Base-by-base conservation (phyloP, 768 basidiomycete genomes). In the Boletus rex-veris region DNA sequence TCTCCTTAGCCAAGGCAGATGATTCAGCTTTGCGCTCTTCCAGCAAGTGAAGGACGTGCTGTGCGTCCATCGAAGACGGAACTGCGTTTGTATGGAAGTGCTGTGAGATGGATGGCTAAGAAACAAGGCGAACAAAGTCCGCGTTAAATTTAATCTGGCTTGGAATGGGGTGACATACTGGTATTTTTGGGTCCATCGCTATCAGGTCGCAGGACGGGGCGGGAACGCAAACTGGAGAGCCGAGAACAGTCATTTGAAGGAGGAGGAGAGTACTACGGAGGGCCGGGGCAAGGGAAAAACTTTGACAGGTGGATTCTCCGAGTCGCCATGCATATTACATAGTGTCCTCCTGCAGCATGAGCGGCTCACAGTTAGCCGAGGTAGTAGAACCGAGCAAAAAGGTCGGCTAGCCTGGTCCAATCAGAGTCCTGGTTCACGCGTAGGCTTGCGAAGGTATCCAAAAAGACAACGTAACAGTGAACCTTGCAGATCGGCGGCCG, bases 1-100 rank as follows among this genome's bases (percentile, higher is more conserved):
- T 51, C 45, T 69, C 51, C 14, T 55, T 49, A 12, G 39, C 41
- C 37, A 69, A 59, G 41, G 38, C 16, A 6, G 57, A 40, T 12
- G 71, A 7, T 1, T 57, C 37, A 2, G 39, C 11, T 14, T 46
- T 64, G 48, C 59, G 65, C 11, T 64, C 60, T 5, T 57, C 10
- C 5, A 69, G 10, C 5, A 69, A 15, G 4, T 38, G 45, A 12
- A 45, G 45, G 28, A 69, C 58, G 44, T 31, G 59, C 5, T 52
- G 54, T 0, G 40, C 43, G 52, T 69, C 69, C 54, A 53, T 50
- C 26, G 56, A 59, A 15, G 69, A 64, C 9, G 67, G 67, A 11
- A 69, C 59, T 0, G 51, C 50, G 56, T 71, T 69, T 12, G 67
- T 69, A 8, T 41, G 48, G 42, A 69, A 71, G 48, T 71, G 67